Evolutionary conservation across 768 basidiomycete genomes (phyloP), one percentile per base, ranked within the genome.

Genomic region (Nidularia sp.): DNA sequence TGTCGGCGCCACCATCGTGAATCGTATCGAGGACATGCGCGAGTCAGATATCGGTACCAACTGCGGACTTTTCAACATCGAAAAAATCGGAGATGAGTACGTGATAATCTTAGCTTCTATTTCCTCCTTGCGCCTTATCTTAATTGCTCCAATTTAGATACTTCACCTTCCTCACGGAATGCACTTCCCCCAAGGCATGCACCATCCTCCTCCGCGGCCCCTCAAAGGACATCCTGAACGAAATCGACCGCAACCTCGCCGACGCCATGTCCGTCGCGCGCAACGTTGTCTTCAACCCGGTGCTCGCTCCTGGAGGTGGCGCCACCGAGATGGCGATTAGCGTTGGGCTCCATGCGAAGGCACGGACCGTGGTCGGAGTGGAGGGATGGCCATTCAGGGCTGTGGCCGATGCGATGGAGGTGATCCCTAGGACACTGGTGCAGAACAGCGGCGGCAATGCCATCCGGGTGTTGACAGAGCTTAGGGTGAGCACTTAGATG

Each of bases 261-360:
- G 97, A 99, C 60, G 97, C 96, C 34, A 98, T 99, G 88, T 84
- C 88, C 35, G 95, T 98, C 51, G 96, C 96, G 2, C 86, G 96
- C 25, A 99, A 98, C 63, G 95, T 93, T 43, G 87, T 97, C 55
- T 98, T 98, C 73, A 91, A 98, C 72, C 97, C 97, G 2, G 71
- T 77, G 4, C 84, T 99, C n/a, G 90, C 88, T 0, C 96, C 96
- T 0, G 96, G 96, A 5, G 95, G 96, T 15, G 96, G 97, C 42
- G 96, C 97, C 25, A 96, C 93, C 3, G 97, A 99, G 74, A 98
- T 98, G 93, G 97, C 96, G 0, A 86, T 98, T 69, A 86, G 85
- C 34, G 93, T 97, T 2, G 92, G 88, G 1, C 69, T 98, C 57
- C 88, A 90, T 47, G 77, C 80, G 6, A 90, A 86, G 66, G 90